These are phyloP conservation scores for Kwoniella pini DNA, from an alignment of 768 basidiomycete genomes.

Conservation along the genomic window DNA sequence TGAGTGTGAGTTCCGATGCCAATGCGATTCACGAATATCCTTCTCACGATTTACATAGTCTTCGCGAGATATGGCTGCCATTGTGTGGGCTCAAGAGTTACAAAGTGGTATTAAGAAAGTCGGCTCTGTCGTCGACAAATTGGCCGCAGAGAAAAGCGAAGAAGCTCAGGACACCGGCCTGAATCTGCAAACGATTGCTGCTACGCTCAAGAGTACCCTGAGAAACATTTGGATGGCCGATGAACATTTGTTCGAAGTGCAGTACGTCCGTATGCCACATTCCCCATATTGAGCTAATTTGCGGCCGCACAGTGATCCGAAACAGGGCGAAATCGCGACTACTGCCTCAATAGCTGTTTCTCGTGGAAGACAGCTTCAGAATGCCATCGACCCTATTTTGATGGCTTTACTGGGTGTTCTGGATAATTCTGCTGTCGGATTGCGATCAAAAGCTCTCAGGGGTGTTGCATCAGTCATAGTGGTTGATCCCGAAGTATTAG, in stretches of 20 bases:
- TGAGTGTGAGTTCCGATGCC: conserved; percentile 23
- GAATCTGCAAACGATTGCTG: conserved; percentile 30
- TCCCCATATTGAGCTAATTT: neutral
- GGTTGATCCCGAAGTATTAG: conserved; percentile 79
- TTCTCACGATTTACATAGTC: conserved; percentile 59
- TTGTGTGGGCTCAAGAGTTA: conserved; percentile 79
- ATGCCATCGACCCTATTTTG: conserved; percentile 80
- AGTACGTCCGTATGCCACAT: conserved; percentile 34
- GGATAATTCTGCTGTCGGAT: conserved; percentile 82
- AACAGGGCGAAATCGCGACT: conserved; percentile 25
- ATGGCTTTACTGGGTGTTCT: conserved; percentile 74
- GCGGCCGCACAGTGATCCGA: conserved; percentile 27
- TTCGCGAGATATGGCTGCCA: conserved; percentile 76
- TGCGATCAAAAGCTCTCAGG: conserved; percentile 89
- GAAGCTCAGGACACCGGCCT: conserved; percentile 31
- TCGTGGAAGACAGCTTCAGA: conserved; percentile 59
- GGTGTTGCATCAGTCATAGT: conserved; percentile 87
- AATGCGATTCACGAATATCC: neutral
- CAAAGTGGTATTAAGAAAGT: conserved; percentile 68
- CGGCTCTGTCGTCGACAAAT: conserved; percentile 59
- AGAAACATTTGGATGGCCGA: conserved; percentile 72
- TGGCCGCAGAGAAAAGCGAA: conserved; percentile 50
- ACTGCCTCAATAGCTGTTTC: conserved; percentile 29
- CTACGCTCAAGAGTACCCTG: conserved; percentile 65
- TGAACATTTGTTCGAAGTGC: conserved; percentile 74